Percentiles rank a stretch among this genome's conserved stretches.
These are phyloP conservation scores for Termitomyces sp. DNA, from an alignment of 768 basidiomycete species.

Conservation along the genomic window DNA sequence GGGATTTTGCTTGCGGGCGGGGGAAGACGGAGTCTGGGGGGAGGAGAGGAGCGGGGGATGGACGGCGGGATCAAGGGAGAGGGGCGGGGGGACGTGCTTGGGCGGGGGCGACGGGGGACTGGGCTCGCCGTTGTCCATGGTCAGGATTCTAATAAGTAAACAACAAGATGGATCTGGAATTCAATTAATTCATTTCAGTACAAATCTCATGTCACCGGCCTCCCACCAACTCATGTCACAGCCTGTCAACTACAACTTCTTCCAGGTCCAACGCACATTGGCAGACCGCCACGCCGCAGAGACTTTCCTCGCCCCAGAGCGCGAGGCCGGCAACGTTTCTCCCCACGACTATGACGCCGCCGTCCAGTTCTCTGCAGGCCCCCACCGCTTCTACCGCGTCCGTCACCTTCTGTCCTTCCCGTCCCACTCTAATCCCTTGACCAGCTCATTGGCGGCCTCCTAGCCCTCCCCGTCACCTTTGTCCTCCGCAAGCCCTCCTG, in stretches of 20 bases:
- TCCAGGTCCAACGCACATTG: slow-evolving; percentile 41
- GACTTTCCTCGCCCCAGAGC: slow-evolving; percentile 46
- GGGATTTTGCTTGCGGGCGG: slow-evolving; percentile 62
- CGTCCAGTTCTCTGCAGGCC: slow-evolving; percentile 45
- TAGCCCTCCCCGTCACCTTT: slow-evolving; percentile 11
- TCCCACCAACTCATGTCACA: neutral
- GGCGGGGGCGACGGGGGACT: neutral
- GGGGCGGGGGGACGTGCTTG: slow-evolving; percentile 4
- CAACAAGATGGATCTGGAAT: neutral
- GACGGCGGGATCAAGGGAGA: slow-evolving; percentile 2
- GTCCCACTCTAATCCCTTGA: neutral
- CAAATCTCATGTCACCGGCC: neutral
- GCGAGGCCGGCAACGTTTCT: slow-evolving; percentile 44
- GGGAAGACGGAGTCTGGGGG: slow-evolving; percentile 30
- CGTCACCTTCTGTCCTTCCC: slow-evolving; percentile 4
- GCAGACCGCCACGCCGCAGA: slow-evolving; percentile 32
- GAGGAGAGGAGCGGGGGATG: slow-evolving; percentile 18
- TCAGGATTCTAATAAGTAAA: slow-evolving; percentile 1
- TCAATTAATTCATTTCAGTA: neutral
- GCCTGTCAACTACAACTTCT: slow-evolving; percentile 23
- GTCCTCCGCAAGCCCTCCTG: slow-evolving; percentile 20
- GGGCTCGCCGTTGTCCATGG: slow-evolving; percentile 10
- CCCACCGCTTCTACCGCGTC: slow-evolving; percentile 34
- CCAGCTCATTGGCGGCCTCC: slow-evolving; percentile 11
- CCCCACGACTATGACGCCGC: slow-evolving; percentile 54